Conservation (phyloP, 139 green algal species). For the Diplosphaera chodatii region DNA sequence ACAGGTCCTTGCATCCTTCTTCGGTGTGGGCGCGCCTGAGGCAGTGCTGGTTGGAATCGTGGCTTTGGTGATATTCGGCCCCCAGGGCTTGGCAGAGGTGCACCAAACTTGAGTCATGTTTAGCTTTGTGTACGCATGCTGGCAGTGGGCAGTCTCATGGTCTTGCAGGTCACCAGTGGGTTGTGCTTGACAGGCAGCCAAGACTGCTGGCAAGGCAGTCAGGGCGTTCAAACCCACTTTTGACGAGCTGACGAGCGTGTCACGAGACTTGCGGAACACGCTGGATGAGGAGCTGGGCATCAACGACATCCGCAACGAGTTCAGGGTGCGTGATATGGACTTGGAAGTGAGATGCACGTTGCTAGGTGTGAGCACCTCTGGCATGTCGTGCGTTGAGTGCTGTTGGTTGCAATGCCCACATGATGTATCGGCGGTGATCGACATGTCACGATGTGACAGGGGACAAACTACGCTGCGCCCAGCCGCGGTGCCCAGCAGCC, state of each 20-base stretch:
- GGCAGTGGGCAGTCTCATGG: too few species aligned
- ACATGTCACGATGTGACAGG: too few species aligned
- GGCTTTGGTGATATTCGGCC: slow-evolving; percentile 96
- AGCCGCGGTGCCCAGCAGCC: not conserved
- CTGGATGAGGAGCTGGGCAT: slow-evolving; percentile 93
- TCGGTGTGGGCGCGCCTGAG: slow-evolving; percentile 95
- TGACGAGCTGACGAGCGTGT: slow-evolving; percentile 82
- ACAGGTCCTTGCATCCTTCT: slow-evolving; percentile 35
- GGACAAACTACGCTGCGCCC: too few species aligned
- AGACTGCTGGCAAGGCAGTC: slow-evolving; percentile 75
- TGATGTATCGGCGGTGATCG: too few species aligned
- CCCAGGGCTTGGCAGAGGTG: slow-evolving; percentile 91
- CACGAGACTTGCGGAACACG: slow-evolving; percentile 80
- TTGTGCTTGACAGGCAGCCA: slow-evolving; percentile 69
- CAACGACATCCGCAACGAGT: slow-evolving; percentile 77
- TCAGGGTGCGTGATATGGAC: slow-evolving; percentile 9
- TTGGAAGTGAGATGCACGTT: too few species aligned
- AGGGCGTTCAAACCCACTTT: slow-evolving; percentile 90
- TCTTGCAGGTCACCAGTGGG: not conserved
- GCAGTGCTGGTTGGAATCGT: slow-evolving; percentile 94
- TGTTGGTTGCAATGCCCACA: not conserved
- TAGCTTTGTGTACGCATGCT: too few species aligned
- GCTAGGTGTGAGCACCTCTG: too few species aligned
- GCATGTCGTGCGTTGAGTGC: too few species aligned
- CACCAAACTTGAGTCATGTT: not conserved